phyloP scores from a whole-genome alignment of 2,329 filamentous ascomycete species.

The Fusarium sp. region DNA sequence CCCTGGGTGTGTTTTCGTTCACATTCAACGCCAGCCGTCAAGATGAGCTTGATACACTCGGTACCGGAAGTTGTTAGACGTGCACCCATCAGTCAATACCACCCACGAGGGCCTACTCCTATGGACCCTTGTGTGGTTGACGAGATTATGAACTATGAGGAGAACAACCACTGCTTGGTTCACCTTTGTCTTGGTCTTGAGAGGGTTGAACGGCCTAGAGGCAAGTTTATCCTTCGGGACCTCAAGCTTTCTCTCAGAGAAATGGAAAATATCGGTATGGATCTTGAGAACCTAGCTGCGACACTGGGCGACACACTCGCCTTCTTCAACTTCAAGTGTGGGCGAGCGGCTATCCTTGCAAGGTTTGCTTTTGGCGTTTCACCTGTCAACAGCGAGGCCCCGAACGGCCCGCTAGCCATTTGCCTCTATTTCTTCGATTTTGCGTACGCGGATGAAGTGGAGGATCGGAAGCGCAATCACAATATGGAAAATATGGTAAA shows the following conservation, averaged over 20 bases:
- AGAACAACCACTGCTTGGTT: not conserved
- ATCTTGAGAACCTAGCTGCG: not conserved
- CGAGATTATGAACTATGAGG: not conserved
- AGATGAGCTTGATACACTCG: not conserved
- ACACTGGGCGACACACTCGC: not conserved
- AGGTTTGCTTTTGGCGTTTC: not conserved
- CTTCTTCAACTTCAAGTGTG: not conserved
- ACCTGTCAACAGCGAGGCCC: not conserved
- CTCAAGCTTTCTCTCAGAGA: not conserved
- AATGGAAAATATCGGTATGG: not conserved
- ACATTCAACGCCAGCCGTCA: not conserved
- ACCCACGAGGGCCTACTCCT: not conserved
- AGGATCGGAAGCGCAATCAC: not conserved
- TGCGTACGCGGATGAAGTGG: not conserved
- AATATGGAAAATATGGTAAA: accelerated
- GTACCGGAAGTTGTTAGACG: not conserved
- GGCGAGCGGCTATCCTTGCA: not conserved
- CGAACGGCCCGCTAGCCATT: not conserved
- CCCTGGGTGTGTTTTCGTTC: no score
- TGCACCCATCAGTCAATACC: not conserved
- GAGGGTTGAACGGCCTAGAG: accelerated
- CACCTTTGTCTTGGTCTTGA: not conserved
- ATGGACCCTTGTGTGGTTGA: not conserved
- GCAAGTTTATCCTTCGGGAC: not conserved
- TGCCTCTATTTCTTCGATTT: not conserved